Evolutionary conservation across 331 rosid species (phyloP), one percentile per base, ranked within the genome.

Genomic region (Saraca asoca): DNA sequence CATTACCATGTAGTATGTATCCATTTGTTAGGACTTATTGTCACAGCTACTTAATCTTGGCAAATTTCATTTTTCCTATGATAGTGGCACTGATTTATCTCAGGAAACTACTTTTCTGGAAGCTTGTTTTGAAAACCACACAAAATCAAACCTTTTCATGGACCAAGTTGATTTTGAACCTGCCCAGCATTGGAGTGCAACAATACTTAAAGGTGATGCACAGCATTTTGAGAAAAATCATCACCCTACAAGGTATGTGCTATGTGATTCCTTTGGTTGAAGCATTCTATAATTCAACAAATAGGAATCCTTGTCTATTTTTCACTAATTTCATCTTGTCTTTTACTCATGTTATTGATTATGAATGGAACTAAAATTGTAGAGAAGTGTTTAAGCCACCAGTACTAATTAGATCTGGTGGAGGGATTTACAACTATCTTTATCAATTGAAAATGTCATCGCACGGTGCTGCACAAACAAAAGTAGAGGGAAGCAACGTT

Each of bases 131-230:
- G 99, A 94, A 78, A 94, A 94, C 69, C 97, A 94, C 79, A 94
- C 99, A 17, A 94, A 94, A 80, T 80, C 99, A 77, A 88, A 86
- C 82, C 95, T 94, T 80, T 85, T 90, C 64, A 90, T 94, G 99
- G 97, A 94, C 80, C 99, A 90, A 90, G 99, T 94, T 59, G 99
- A 94, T 62, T 94, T 94, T 79, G 97, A 90, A 79, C 97, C 99
- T 4, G 87, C 97, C 41, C 96, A 77, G 39, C 63, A 78, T 73
- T 90, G 95, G 95, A 81, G 78, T 75, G 90, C 96, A 60, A 73
- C 86, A 76, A 76, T 86, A 71, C 79, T 94, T 59, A 86, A 79
- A 78, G 91, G 89, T 39, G 95, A 94, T 48, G 84, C 78, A 34
- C 96, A 75, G 65, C 75, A 68, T 58, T 68, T 84, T 5, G 82